These are phyloP conservation scores for Phytophthora crassamura DNA, from an alignment of 352 stramenopile species.

Conservation along the genomic window DNA sequence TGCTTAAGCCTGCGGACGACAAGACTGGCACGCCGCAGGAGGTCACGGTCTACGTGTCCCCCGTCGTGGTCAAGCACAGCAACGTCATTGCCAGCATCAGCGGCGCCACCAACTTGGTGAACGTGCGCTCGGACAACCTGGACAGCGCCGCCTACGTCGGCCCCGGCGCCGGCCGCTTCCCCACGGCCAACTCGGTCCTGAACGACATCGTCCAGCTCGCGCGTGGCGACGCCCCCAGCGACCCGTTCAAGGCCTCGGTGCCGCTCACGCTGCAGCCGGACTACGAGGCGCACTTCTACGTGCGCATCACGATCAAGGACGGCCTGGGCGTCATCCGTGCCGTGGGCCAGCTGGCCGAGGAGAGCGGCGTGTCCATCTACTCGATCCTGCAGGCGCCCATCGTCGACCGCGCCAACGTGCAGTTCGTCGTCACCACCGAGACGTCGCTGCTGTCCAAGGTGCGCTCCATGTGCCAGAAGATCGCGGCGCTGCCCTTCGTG, in stretches of 20 bases:
- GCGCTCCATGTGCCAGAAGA: constrained; percentile 88
- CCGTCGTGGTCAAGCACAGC: constrained; percentile 89
- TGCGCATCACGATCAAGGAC: constrained; percentile 95
- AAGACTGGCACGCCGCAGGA: constrained; percentile 73
- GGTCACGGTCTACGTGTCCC: constrained; percentile 94
- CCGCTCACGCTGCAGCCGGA: constrained; percentile 86
- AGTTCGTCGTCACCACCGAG: constrained; percentile 97
- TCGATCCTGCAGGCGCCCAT: constrained; percentile 97
- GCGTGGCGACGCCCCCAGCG: constrained; percentile 84
- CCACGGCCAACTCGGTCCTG: constrained; percentile 96
- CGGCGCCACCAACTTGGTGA: constrained; percentile 93
- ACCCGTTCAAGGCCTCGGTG: constrained; percentile 79
- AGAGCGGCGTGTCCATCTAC: constrained; percentile 96
- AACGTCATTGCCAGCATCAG: constrained; percentile 92
- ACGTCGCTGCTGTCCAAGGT: constrained; percentile 89
- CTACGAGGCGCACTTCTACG: constrained; percentile 95
- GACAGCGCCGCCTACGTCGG: constrained; percentile 92
- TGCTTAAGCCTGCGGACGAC: constrained; percentile 77
- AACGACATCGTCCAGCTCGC: constrained; percentile 95
- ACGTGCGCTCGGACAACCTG: constrained; percentile 91
- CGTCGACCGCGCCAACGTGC: constrained; percentile 91
- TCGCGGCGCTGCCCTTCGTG: constrained; percentile 89
- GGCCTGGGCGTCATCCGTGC: constrained; percentile 94
- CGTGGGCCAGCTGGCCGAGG: constrained; percentile 94
- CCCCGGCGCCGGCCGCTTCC: constrained; percentile 94